Percentiles rank a stretch among this genome's conserved stretches.
Evolutionary conservation across 441 rosid genomes (phyloP).

Genomic region (Mallotus japonicus): DNA sequence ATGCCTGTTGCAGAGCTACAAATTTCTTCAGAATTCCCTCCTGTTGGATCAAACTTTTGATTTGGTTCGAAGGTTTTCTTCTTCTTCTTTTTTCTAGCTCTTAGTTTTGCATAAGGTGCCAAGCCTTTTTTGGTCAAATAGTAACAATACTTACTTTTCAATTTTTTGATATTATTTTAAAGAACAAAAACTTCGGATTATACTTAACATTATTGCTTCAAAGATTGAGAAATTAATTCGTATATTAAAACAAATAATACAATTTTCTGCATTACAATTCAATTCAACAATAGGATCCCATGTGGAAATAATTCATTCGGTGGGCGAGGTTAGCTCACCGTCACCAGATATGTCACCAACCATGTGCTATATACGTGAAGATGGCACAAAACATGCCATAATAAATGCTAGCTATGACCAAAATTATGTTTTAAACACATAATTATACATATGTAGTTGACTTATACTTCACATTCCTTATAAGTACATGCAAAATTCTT

Average conservation of each 20-base stretch:
- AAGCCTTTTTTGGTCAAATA: neutral
- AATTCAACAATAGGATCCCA: constrained; percentile 2
- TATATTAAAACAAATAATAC: neutral
- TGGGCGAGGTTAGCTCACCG: constrained; percentile 15
- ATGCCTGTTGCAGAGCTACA: neutral
- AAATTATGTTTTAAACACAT: neutral
- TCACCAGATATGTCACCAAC: constrained; percentile 25
- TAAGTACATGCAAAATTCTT: constrained; percentile 17
- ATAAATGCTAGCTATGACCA: constrained; percentile 25
- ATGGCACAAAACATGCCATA: constrained; percentile 37
- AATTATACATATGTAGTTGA: constrained; percentile 18
- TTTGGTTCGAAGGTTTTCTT: neutral
- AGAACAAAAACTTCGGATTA: too few species aligned
- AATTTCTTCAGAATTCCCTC: neutral
- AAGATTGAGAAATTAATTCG: neutral
- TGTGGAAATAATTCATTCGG: constrained; percentile 9
- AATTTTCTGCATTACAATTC: neutral
- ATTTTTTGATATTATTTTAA: too few species aligned
- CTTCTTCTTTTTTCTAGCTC: neutral
- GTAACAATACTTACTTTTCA: too few species aligned
- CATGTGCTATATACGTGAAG: constrained; percentile 36
- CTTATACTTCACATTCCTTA: constrained; percentile 1
- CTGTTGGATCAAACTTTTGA: neutral
- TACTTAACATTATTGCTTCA: neutral
- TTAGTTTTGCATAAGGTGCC: neutral